Percentiles rank a stretch among this genome's conserved stretches.
Conservation (phyloP, 2,329 filamentous ascomycete genomes). For the Fusarium sp. region DNA sequence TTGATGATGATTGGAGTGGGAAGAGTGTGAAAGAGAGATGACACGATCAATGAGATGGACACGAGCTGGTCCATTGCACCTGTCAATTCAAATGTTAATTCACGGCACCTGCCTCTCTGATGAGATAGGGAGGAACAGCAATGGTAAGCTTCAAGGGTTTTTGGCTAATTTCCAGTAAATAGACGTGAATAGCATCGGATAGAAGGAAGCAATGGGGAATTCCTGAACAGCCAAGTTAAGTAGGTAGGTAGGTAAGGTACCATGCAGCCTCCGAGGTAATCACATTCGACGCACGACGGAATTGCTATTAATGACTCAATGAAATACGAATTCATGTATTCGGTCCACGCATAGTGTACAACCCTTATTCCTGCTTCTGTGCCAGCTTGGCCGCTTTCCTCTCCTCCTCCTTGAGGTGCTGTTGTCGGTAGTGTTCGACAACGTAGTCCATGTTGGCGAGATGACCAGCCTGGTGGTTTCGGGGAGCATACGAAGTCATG, state of each 20-base stretch:
- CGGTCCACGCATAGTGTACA: constrained; percentile 45
- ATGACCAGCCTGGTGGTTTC: constrained; percentile 67
- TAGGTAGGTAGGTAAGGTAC: not conserved
- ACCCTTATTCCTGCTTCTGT: constrained; percentile 50
- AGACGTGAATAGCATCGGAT: not conserved
- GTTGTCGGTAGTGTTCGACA: constrained; percentile 66
- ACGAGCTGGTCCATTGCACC: not conserved
- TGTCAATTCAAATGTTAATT: not conserved
- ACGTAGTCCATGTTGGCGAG: constrained; percentile 65
- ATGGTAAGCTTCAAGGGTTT: not conserved
- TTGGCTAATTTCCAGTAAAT: not conserved
- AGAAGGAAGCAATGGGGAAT: not conserved
- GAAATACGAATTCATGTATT: constrained; percentile 41
- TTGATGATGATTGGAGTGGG: not conserved
- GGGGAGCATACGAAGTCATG: constrained; percentile 59
- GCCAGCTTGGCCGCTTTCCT: constrained; percentile 63
- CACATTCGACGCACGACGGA: not conserved
- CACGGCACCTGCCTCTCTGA: not conserved
- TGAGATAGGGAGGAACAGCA: not conserved
- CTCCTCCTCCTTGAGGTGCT: constrained; percentile 66
- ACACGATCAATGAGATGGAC: not conserved
- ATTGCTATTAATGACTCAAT: constrained; percentile 28
- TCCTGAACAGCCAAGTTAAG: too few species aligned
- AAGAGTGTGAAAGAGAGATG: not conserved
- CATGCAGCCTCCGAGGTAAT: not conserved